A percentile compares a stretch with the other conserved stretches of the same genome.
Conservation (phyloP, 805 yeast species). For the Cyberlindnera nakhonratchasimensis region DNA sequence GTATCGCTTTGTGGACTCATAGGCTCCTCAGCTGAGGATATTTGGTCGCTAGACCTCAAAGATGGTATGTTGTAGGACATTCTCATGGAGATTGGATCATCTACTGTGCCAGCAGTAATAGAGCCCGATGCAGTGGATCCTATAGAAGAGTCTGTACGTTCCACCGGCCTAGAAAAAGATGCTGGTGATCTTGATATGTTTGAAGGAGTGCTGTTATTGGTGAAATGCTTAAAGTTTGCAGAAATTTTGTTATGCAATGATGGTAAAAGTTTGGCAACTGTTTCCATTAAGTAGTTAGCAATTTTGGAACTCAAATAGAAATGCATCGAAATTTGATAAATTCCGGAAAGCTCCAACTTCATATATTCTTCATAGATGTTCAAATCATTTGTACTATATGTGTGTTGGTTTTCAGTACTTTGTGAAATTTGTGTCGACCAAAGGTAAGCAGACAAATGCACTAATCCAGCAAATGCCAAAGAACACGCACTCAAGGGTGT, state of each 20-base stretch:
- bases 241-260: slow-evolving; percentile 37
- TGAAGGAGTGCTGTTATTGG: slow-evolving; percentile 5
- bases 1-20: slow-evolving; percentile 35
- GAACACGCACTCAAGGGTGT: slow-evolving; percentile 54
- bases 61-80: slow-evolving; percentile 18
- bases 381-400: slow-evolving; percentile 34
- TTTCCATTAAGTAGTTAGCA: slow-evolving; percentile 44
- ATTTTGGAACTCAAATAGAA: slow-evolving; percentile 49
- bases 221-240: slow-evolving; percentile 27
- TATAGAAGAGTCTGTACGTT: not conserved
- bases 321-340: slow-evolving; percentile 46
- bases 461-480: slow-evolving; percentile 48
- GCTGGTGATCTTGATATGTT: slow-evolving; percentile 12
- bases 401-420: slow-evolving; percentile 14
- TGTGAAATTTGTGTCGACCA: slow-evolving; percentile 44
- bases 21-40: slow-evolving; percentile 4
- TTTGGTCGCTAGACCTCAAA: not conserved
- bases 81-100: slow-evolving; percentile 5
- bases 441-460: slow-evolving; percentile 49
- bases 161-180: slow-evolving; percentile 2
- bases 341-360: slow-evolving; percentile 46
- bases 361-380: slow-evolving; percentile 45
- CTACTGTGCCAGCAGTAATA: not conserved
- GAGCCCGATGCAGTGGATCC: not conserved
- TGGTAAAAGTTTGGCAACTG: slow-evolving; percentile 41